Percentiles rank a stretch among this genome's conserved stretches.
These are phyloP conservation scores for Cercophora newfieldiana DNA, from an alignment of 495 filamentous ascomycete species.

Conservation along the genomic window DNA sequence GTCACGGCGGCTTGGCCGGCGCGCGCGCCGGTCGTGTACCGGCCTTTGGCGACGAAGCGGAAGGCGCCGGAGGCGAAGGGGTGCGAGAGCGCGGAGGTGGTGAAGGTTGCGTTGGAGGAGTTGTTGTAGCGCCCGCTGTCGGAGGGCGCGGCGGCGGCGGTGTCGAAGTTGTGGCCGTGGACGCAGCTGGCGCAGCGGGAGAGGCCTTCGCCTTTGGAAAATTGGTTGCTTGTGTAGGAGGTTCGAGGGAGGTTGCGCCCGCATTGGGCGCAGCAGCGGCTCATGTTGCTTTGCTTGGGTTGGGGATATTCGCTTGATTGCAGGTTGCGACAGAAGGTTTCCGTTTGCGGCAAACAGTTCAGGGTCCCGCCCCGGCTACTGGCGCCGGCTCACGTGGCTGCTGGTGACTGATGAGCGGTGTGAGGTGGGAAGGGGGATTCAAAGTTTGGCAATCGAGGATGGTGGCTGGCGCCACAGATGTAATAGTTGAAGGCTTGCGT, in stretches of 20 bases:
- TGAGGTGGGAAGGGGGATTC: neutral
- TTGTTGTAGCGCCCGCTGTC: slow-evolving; percentile 33
- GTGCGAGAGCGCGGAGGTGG: slow-evolving; percentile 3
- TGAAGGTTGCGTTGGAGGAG: neutral
- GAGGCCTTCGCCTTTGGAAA: slow-evolving; percentile 24
- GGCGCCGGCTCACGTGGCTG: too few species aligned
- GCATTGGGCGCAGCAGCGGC: slow-evolving; percentile 25
- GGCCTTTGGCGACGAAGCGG: slow-evolving; percentile 35
- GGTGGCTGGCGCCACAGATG: neutral
- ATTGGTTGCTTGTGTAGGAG: slow-evolving; percentile 32
- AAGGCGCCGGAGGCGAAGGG: slow-evolving; percentile 36
- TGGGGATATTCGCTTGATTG: too few species aligned
- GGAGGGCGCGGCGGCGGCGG: neutral
- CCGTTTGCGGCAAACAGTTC: neutral
- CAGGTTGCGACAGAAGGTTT: neutral
- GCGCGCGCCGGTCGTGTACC: slow-evolving; percentile 28
- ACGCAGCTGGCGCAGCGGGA: slow-evolving; percentile 34
- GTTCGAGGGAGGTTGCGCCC: slow-evolving; percentile 24
- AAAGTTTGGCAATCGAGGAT: neutral
- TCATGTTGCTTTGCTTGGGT: slow-evolving; percentile 11
- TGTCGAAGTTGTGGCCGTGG: slow-evolving; percentile 23
- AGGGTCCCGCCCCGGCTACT: neutral
- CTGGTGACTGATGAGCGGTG: too few species aligned
- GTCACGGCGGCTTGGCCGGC: slow-evolving; percentile 32
- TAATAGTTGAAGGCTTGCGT: neutral